Evolutionary conservation across 257 asterid species (phyloP).

Genomic region (Scutellaria galericulata): DNA sequence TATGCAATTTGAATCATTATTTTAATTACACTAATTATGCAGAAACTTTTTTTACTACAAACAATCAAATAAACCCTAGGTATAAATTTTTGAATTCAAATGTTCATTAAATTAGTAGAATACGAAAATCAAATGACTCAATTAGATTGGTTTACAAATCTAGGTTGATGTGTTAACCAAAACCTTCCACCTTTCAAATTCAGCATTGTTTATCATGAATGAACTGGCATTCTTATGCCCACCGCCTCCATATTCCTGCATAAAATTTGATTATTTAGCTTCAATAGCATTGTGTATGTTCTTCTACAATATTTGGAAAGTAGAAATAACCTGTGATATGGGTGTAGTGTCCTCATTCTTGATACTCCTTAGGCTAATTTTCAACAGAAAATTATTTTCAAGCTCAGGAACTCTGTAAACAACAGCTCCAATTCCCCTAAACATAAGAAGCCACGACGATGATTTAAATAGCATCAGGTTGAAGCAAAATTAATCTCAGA

Average conservation of each 20-base stretch:
- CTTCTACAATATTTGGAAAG: slow-evolving; percentile 8
- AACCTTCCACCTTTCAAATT: slow-evolving; percentile 70
- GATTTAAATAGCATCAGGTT: neutral
- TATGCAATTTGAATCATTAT: no score
- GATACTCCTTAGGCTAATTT: slow-evolving; percentile 84
- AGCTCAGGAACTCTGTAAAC: slow-evolving; percentile 83
- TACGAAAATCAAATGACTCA: no score
- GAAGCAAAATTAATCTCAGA: slow-evolving; percentile 7
- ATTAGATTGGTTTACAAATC: neutral
- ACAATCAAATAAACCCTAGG: no score
- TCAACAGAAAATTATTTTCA: slow-evolving; percentile 59
- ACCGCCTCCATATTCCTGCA: slow-evolving; percentile 82
- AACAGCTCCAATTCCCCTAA: slow-evolving; percentile 88
- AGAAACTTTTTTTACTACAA: no score
- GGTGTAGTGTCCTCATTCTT: slow-evolving; percentile 73
- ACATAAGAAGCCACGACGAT: slow-evolving; percentile 19
- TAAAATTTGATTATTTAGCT: slow-evolving; percentile 27
- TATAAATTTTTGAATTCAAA: no score
- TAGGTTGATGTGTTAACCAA: slow-evolving; percentile 30
- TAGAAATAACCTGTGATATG: slow-evolving; percentile 66
- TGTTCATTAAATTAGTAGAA: no score
- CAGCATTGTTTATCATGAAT: slow-evolving; percentile 56
- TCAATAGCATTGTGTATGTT: slow-evolving; percentile 20
- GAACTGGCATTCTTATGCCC: slow-evolving; percentile 91
- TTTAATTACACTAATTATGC: no score